Evolutionary conservation across 2,329 filamentous ascomycete species (phyloP).

Genomic region (Fusarium xyrophilum): DNA sequence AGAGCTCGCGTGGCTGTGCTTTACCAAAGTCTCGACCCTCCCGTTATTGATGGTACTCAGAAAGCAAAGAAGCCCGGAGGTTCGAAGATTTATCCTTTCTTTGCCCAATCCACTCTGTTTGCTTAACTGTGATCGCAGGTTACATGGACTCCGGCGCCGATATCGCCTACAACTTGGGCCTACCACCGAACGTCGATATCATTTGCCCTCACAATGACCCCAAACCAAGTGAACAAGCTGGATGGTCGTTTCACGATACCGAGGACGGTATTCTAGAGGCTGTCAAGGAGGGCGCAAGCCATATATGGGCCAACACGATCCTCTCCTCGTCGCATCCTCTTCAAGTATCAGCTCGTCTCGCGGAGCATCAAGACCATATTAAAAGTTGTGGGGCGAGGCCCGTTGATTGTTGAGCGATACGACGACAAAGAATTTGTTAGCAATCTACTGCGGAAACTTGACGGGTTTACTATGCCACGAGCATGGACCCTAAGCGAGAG

Average conservation of each 20-base stretch:
- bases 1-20: conserved; percentile 50
- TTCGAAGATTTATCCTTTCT: background rate
- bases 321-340: conserved; percentile 57
- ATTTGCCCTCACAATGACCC: conserved; percentile 7
- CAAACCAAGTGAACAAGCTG: conserved; percentile 12
- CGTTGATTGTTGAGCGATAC: conserved; percentile 54
- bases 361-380: conserved; percentile 42
- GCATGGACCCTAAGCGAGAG: conserved; percentile 44
- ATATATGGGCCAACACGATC: conserved; percentile 60
- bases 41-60: conserved; percentile 53
- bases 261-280: conserved; percentile 41
- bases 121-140: background rate
- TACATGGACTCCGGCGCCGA: conserved; percentile 34
- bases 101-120: background rate
- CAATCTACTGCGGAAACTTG: conserved; percentile 47
- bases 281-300: conserved; percentile 50
- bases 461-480: conserved; percentile 50
- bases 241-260: conserved; percentile 32
- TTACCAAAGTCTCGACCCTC: conserved; percentile 56
- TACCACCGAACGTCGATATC: conserved; percentile 19
- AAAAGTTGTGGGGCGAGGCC: conserved; percentile 55
- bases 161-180: conserved; percentile 31
- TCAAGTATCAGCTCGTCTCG: conserved; percentile 49
- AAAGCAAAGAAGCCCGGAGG: conserved; percentile 58
- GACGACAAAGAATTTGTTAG: conserved; percentile 61